Base-by-base conservation (phyloP, 352 stramenopile species). In the Globisporangium acanthophoron region DNA sequence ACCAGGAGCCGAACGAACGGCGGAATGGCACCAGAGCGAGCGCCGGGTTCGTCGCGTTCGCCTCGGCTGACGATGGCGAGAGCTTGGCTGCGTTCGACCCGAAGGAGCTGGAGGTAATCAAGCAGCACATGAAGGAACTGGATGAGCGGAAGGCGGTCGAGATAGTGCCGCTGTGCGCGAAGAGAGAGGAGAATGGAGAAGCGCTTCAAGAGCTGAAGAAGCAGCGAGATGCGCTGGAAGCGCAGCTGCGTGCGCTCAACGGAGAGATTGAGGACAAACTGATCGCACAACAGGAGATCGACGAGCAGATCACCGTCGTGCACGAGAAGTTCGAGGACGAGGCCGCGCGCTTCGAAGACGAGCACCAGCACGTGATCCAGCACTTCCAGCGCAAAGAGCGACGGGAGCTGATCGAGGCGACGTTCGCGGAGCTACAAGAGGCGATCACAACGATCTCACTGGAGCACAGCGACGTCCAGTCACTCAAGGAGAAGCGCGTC, bases 221-320 rank as follows among this genome's bases (percentile, higher is more conserved):
- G 16, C 65, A 81, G 40, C 70, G 80, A 8, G 76, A 81, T 46
- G 73, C 70, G 27, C 66, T 89, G 0, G 78, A 90, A 49, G 77
- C 65, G 4, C 79, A 88, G 50, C 54, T 94, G 2, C 69, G 65
- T 3, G 63, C 66, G 21, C 64, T 90, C 12, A 75, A 82, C 29
- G 58, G 51, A 15, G 60, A 88, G 40, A 78, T 92, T 18, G 62
- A 85, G n/a, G 62, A 68, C 7, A 65, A 64, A 9, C 37, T 72
- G 29, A 52, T 56, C 9, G 55, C 70, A n/a, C 67, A 88, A 18
- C 49, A 77, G 8, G 60, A 70, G 53, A 39, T 87, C 13, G 62
- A 85, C 8, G 70, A 80, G 2, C 54, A 85, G 21, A 74, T 86
- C 31, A 52, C 58, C 3, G 58, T 52, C 4, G 71, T 90, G 9